phyloP scores from a whole-genome alignment of 2,329 filamentous ascomycete species.

The Bipolaris bicolor region DNA sequence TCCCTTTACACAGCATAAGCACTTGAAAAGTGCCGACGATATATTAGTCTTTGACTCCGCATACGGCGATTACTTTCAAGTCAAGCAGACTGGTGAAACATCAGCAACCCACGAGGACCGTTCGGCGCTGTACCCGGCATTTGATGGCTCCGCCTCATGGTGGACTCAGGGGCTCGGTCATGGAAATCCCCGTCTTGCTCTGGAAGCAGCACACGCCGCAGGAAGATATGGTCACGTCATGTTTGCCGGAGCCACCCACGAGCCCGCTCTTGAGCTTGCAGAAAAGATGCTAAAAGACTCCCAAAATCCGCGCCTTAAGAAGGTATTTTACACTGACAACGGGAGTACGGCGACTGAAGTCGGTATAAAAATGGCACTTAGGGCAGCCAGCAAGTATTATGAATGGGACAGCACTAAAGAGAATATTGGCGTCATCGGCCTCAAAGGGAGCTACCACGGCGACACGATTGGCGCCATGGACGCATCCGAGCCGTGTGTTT shows the following conservation, averaged over 20 bases:
- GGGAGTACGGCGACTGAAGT: constrained; percentile 85
- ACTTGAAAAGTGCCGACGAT: constrained; percentile 62
- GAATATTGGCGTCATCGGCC: constrained; percentile 70
- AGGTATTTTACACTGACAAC: constrained; percentile 85
- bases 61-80: constrained; percentile 78
- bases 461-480: constrained; percentile 92
- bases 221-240: constrained; percentile 88
- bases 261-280: constrained; percentile 74
- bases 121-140: constrained; percentile 66
- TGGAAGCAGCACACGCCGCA: constrained; percentile 80
- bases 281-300: constrained; percentile 66
- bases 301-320: constrained; percentile 68
- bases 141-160: constrained; percentile 87
- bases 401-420: constrained; percentile 65
- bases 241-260: constrained; percentile 81
- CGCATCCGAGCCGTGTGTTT: constrained; percentile 76
- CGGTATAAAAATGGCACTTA: constrained; percentile 82
- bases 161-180: constrained; percentile 88
- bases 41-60: constrained; percentile 83
- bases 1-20: constrained; percentile 82
- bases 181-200: constrained; percentile 71
- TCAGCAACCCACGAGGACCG: constrained; percentile 16
- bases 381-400: constrained; percentile 71
- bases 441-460: constrained; percentile 84
- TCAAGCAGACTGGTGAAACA: constrained; percentile 47